A percentile compares a stretch with the other conserved stretches of the same genome.
Evolutionary conservation across 2,329 filamentous ascomycete genomes (phyloP).

Genomic region (Neopestalotiopsis sp.): DNA sequence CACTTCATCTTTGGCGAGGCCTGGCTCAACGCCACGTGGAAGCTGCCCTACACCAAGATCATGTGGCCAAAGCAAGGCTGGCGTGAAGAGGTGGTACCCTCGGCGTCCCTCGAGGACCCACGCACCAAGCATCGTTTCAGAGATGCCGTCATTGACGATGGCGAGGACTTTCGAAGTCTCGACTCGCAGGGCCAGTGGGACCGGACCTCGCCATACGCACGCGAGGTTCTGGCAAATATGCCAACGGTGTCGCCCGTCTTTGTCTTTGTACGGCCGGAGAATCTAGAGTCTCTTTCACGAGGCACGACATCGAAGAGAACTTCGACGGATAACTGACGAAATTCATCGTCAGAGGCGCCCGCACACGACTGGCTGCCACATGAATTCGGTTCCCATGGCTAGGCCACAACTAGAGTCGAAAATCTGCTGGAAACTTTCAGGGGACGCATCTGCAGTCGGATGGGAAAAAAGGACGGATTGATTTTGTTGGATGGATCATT

Average conservation of each 20-base stretch:
- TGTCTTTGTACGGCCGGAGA: conserved; percentile 4
- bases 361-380: too few relatives aligned
- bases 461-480: too few relatives aligned
- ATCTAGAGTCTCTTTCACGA: neutral
- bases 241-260: neutral
- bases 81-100: neutral
- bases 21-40: conserved; percentile 2
- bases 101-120: neutral
- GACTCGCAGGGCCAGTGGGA: conserved; percentile 1
- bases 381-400: too few relatives aligned
- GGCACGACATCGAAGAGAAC: neutral
- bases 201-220: neutral
- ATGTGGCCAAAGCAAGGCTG: neutral
- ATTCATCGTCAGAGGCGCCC: neutral
- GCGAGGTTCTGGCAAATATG: neutral
- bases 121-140: neutral
- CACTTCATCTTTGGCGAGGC: conserved; percentile 1
- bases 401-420: too few relatives aligned
- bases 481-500: too few relatives aligned
- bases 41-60: neutral
- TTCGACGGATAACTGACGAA: neutral
- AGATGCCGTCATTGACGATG: neutral
- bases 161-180: neutral
- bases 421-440: too few relatives aligned
- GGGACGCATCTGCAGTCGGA: too few relatives aligned